A percentile compares a stretch with the other conserved stretches of the same genome.
These are phyloP conservation scores for Tulasnella calospora DNA, from an alignment of 768 basidiomycete species.

Conservation along the genomic window DNA sequence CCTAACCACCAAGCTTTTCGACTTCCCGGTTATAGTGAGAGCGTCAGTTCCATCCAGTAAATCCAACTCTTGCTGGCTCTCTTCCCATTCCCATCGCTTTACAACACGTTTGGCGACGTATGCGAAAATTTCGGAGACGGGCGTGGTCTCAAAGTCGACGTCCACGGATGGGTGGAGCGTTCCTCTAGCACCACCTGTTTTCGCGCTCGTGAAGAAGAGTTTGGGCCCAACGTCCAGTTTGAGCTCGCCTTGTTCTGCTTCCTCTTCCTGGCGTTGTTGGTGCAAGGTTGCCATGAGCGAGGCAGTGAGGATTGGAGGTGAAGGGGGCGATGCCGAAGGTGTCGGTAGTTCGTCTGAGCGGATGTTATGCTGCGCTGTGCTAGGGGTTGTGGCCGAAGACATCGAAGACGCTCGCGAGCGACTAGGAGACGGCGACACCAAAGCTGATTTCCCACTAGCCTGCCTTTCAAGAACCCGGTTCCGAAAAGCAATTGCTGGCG, in stretches of 20 bases:
- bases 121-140: conserved; percentile 65
- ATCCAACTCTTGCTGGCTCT: conserved; percentile 31
- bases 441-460: conserved; percentile 36
- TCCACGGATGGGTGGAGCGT: conserved; percentile 1
- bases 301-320: conserved; percentile 25
- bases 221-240: conserved; percentile 53
- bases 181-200: conserved; percentile 56
- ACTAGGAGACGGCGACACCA: conserved; percentile 44
- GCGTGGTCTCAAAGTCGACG: conserved; percentile 4
- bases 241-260: conserved; percentile 33
- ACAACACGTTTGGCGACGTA: conserved; percentile 65
- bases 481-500: conserved; percentile 32
- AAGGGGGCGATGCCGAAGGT: conserved; percentile 30
- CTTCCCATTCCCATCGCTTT: conserved; percentile 62
- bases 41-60: not conserved
- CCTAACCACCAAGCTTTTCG: not conserved
- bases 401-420: conserved; percentile 57
- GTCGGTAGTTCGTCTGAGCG: conserved; percentile 9
- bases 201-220: conserved; percentile 72
- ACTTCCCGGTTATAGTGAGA: not conserved
- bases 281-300: conserved; percentile 28
- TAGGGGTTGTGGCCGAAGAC: conserved; percentile 31
- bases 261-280: conserved; percentile 28
- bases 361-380: conserved; percentile 28
- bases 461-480: conserved; percentile 31